Evolutionary conservation across 2,329 filamentous ascomycete genomes (phyloP), one percentile per base, ranked within the genome.

Genomic region (Coleophoma cylindrospora): DNA sequence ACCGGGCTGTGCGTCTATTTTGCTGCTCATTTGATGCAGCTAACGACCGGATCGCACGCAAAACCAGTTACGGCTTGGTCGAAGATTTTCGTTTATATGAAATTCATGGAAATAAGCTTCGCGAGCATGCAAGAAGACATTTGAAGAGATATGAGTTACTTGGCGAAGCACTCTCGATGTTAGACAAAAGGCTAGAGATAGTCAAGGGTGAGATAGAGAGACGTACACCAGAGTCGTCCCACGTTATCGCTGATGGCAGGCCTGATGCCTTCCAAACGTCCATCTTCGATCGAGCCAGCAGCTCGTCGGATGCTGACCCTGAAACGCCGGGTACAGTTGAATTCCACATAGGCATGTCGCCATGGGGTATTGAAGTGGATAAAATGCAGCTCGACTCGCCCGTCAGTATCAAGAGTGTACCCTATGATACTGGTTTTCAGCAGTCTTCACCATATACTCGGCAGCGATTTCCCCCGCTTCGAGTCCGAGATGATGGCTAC

Each of bases 61-160:
- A 71, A 47, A 60, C 67, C 0, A 62, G 66, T 33, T 66, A 70
- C 1, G 74, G 75, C 6, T 63, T 76, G 33, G 70, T 77, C 0
- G 74, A 79, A 48, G 78, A 81, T 57, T 81, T 77, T 56, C 67
- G 74, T 12, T 65, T 75, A 10, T 79, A 77, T 46, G 64, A 70
- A 15, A 74, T 79, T 15, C 78, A 81, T 50, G 77, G 77, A 0
- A 67, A 68, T 36, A 72, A 69, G 46, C 62, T 81, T 14, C 53
- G 70, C 3, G 63, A 69, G 27, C 74, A 78, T 57, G 50, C 77
- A 0, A 58, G 61, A n/a, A 68, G 67, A 6, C 66, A 60, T 67
- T 19, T 68, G 66, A 59, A 70, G 13, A 57, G 61, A 47, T 54
- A 56, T 60, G 53, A 68, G 56, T 21, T 49, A 15, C 59, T 66